These are phyloP conservation scores for Spinellus fusiger DNA, from an alignment of 192 early-diverging fungal genomes.

Conservation along the genomic window DNA sequence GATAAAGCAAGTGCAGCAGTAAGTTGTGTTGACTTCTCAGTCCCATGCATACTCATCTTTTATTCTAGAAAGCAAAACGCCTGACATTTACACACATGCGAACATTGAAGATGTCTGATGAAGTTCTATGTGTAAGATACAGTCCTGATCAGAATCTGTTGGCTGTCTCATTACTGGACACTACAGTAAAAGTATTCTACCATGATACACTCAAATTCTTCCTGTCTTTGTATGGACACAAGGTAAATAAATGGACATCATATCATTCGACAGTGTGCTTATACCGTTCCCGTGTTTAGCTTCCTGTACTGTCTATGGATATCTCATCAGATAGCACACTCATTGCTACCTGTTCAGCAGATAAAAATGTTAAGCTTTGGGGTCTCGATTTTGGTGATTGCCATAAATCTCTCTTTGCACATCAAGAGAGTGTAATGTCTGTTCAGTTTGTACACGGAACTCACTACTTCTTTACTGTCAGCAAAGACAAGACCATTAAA, in stretches of 20 bases:
- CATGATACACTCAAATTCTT: slow-evolving; percentile 95
- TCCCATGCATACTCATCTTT: not conserved
- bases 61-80: slow-evolving; percentile 34
- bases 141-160: slow-evolving; percentile 83
- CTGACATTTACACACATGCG: slow-evolving; percentile 81
- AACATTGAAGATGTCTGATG: slow-evolving; percentile 92
- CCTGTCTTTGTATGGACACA: slow-evolving; percentile 96
- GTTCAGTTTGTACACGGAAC: slow-evolving; percentile 90
- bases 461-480: slow-evolving; percentile 91
- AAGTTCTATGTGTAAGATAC: slow-evolving; percentile 80
- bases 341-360: slow-evolving; percentile 90
- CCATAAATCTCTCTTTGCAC: slow-evolving; percentile 88
- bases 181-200: slow-evolving; percentile 96
- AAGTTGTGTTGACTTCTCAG: not conserved
- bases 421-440: slow-evolving; percentile 87
- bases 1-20: slow-evolving; percentile 18
- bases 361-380: slow-evolving; percentile 99
- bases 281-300: slow-evolving; percentile 8
- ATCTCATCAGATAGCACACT: slow-evolving; percentile 92
- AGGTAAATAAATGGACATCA: slow-evolving; percentile 26
- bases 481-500: slow-evolving; percentile 87
- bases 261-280: not conserved
- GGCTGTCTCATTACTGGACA: slow-evolving; percentile 88
- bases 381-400: slow-evolving; percentile 99
- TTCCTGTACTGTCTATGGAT: slow-evolving; percentile 98